Evolutionary conservation across 2,329 filamentous ascomycete species (phyloP), one percentile per base, ranked within the genome.

Genomic region (Trichoderma arundinaceum): DNA sequence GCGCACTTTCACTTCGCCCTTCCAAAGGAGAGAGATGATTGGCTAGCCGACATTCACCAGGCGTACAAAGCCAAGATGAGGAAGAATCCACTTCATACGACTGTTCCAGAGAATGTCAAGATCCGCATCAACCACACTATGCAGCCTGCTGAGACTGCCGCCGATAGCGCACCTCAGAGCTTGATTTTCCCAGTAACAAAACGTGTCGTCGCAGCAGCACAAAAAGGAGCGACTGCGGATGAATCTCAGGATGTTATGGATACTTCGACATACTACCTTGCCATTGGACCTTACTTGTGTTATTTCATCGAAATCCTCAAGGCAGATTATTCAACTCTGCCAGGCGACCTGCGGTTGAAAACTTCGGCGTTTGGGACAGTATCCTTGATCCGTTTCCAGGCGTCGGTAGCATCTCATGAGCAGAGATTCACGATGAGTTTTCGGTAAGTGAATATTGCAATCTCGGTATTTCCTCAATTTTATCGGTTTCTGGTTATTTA

Each of bases 341-440:
- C 80, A 3, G 77, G 80, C 4, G 81, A 84, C n/a, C 75, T 84
- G n/a, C 79, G 81, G 6, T 76, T 83, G 38, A 82, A 78, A 66
- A 78, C 82, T n/a, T 78, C 80, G 56, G 79, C 79, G 1, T 86
- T 83, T 66, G 85, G 85, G 1, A 75, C 86, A 32, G 81, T 86
- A 7, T 84, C 81, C 0, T 75, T 87, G 63, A 82, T 83, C 64
- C 78, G 78, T 15, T 82, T 87, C 68, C 79, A 79, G 61, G 83
- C 83, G 1, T 83, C 83, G 38, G 82, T 83, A 69, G 75, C 77
- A 2, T 77, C 79, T 2, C 81, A 84, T 66, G 84, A 87, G 69
- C 84, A 87, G 72, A 78, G 84, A 15, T 87, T 87, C 69, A 79
- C 82, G 41, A 79, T 87, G 69, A 77, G 79, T 33, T 87, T 87